Percentiles rank a stretch among this genome's conserved stretches.
These are phyloP conservation scores for Solanum gandarillasii DNA, from an alignment of 257 asterid species.

Conservation along the genomic window DNA sequence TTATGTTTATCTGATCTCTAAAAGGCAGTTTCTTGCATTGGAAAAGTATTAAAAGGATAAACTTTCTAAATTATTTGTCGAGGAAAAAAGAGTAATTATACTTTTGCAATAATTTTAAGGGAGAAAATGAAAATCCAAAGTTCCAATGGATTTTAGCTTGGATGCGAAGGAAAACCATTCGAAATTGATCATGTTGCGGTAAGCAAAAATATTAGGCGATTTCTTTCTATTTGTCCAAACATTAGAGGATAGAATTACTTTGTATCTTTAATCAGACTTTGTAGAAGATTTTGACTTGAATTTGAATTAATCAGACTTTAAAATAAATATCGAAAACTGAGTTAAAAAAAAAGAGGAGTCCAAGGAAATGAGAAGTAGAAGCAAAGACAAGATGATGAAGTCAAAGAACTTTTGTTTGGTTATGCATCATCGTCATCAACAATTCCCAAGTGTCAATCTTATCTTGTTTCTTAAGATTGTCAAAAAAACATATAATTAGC, in stretches of 20 bases:
- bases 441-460: not conserved
- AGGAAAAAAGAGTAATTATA: not conserved
- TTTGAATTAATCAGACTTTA: not conserved
- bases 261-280: not conserved
- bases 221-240: not conserved
- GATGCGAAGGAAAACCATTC: not conserved
- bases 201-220: not conserved
- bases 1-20: not conserved
- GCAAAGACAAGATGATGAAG: not conserved
- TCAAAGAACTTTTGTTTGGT: not conserved
- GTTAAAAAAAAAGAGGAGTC: no score
- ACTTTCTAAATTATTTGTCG: not conserved
- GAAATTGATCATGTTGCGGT: not conserved
- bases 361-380: not conserved
- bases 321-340: not conserved
- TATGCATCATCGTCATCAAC: not conserved
- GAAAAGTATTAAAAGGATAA: not conserved
- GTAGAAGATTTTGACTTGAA: not conserved
- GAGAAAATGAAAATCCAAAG: not conserved
- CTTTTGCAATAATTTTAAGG: not conserved
- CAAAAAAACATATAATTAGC: not conserved
- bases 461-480: constrained; percentile 7
- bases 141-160: not conserved
- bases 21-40: not conserved
- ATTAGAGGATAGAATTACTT: not conserved